Evolutionary conservation across 768 basidiomycete genomes (phyloP), one percentile per base, ranked within the genome.

Genomic region (Zangia roseola): DNA sequence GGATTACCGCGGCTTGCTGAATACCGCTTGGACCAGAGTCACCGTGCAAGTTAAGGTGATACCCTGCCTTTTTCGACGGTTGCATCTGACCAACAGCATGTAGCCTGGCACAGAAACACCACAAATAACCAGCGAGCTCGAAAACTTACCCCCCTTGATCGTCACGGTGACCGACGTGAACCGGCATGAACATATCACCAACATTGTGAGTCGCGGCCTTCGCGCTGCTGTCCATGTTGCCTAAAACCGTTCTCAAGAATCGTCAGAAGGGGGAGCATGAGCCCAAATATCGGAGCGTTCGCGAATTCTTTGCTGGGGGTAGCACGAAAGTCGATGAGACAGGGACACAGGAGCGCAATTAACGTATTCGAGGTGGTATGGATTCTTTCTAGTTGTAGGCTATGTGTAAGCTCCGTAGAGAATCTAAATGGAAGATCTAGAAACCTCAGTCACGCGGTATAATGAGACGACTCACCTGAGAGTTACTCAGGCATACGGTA

Each of bases 191-290:
- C 86, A 89, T 66, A 69, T 79, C 31, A 60, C 71, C 40, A 69
- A 71, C 14, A 66, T 90, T 23, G 88, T 88, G 49, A 62, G 83
- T 72, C 20, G 9, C n/a, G 16, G 24, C 19, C 31, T 40, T 42
- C 25, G 31, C 10, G 16, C 26, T 35, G 7, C 9, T 34, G 23
- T 16, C 17, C 28, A 37, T 33, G 21, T 43, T 31, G 47, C 12
- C 28, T 49, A 34, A 60, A 41, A 24, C 47, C 71, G 69, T 62
- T 63, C 44, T 37, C 43, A 52, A 80, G 79, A 75, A 70, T 40
- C 81, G 90, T 5, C 90, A 93, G 64, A 80, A 76, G 50, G 88
- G 88, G 3, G 89, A 84, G 1, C 78, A 84, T 60, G 91, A 94
- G 60, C 81, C 83, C 25, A 80, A 80, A 50, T 91, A 94, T 63